Evolutionary conservation across 2,329 filamentous ascomycete genomes (phyloP), one percentile per base, ranked within the genome.

Genomic region (Talaromyces sp.): DNA sequence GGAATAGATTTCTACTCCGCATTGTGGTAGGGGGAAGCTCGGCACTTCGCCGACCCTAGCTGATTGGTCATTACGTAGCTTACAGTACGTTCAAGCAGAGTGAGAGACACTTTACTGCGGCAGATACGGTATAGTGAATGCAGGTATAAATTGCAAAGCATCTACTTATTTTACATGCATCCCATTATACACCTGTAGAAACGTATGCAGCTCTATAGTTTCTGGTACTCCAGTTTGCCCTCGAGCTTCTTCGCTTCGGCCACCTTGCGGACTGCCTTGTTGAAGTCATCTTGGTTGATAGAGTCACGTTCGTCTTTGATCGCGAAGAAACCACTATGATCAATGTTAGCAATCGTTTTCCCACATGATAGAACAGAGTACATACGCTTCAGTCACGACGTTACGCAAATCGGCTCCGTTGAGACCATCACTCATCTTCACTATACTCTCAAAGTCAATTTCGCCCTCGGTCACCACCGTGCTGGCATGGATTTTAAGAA

Each of bases 381-480:
- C 92, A 83, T 85, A 96, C 92, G 95, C 95, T 84, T 99, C 95
- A 14, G 95, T 99, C 59, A 99, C 93, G 59, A 99, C 93, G 75
- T 99, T 99, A 73, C 95, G 85, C 82, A 99, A 80, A 86, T 99
- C 95, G 58, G 95, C 95, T 75, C 95, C 95, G 79, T 99, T 99
- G 71, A 99, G 85, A 31, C 93, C 93, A 73, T 99, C 95, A 71
- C 93, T 97, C 95, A 99, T 99, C 87, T 99, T 99, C 69, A 99
- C 95, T 64, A 99, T 92, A 71, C 92, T 97, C 84, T 99, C 95
- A 74, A 96, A 99, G 77, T 99, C 96, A 73, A 99, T 92, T 66
- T 99, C 95, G 0, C 93, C 95, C 70, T 98, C 93, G 52, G 91
- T 88, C 64, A 91, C 86, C 14, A 99, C 95, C 66, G 90, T 88